Evolutionary conservation across 352 stramenopile species (phyloP).

Genomic region (Pythium dissotocum): DNA sequence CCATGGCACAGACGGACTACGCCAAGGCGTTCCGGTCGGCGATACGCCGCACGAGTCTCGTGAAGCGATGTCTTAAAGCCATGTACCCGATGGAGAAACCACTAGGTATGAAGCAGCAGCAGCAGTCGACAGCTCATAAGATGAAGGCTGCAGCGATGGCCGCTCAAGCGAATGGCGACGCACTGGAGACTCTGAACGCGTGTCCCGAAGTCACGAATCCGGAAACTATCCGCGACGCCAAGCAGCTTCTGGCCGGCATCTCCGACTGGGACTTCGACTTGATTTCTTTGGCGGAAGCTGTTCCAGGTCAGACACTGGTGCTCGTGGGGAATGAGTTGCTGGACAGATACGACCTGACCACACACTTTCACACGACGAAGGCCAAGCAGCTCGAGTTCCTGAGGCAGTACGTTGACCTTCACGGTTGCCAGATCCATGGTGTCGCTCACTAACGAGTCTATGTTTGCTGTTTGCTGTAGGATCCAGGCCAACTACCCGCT

Average conservation of each 20-base stretch:
- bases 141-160: not conserved
- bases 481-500: conserved; percentile 62
- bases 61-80: conserved; percentile 65
- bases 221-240: conserved; percentile 42
- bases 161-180: conserved; percentile 29
- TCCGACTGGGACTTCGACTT: conserved; percentile 74
- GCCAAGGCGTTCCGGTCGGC: conserved; percentile 69
- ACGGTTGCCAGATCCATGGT: not conserved
- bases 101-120: not conserved
- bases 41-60: conserved; percentile 69
- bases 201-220: conserved; percentile 58
- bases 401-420: conserved; percentile 45
- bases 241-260: conserved; percentile 56
- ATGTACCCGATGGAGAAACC: conserved; percentile 62
- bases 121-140: conserved; percentile 1
- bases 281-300: conserved; percentile 53
- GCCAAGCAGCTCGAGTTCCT: conserved; percentile 54
- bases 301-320: conserved; percentile 57
- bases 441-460: not conserved
- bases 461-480: conserved; percentile 25
- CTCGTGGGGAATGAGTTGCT: conserved; percentile 79
- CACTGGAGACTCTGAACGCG: conserved; percentile 34
- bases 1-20: conserved; percentile 41
- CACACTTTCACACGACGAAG: conserved; percentile 67
- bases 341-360: conserved; percentile 64